A percentile compares a stretch with the other conserved stretches of the same genome.
phyloP scores from a whole-genome alignment of 1,284 basidiomycete genomes.

The Malassezia nana region DNA sequence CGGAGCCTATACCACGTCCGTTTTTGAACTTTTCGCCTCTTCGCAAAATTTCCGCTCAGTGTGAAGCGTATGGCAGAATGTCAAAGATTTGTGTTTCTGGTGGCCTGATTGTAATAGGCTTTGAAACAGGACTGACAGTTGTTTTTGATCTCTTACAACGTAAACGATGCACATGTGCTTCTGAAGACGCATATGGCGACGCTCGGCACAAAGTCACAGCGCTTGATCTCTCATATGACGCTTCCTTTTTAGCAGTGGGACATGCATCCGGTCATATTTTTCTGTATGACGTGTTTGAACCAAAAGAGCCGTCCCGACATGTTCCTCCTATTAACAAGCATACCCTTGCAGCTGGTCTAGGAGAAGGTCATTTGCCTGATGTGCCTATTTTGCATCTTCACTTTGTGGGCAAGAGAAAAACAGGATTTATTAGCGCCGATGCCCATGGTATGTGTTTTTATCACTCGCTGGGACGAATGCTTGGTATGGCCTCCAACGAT shows the following conservation, averaged over 20 bases:
- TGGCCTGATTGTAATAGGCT: conserved; percentile 82
- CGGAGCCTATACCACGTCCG: conserved; percentile 11
- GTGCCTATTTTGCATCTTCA: conserved; percentile 74
- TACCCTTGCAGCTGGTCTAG: conserved; percentile 65
- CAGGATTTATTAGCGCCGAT: conserved; percentile 83
- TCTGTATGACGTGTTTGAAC: conserved; percentile 70
- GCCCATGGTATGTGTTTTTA: conserved; percentile 86
- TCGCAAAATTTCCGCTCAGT: conserved; percentile 2
- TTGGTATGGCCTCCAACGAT: conserved; percentile 91
- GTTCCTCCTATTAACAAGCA: conserved; percentile 63
- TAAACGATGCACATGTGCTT: conserved; percentile 62
- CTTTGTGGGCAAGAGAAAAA: conserved; percentile 88
- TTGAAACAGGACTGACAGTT: conserved; percentile 63
- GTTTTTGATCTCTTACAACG: conserved; percentile 82
- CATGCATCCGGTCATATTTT: conserved; percentile 76
- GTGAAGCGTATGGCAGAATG: neutral
- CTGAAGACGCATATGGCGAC: conserved; percentile 3
- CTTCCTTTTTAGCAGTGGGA: conserved; percentile 82
- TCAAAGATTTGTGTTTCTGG: conserved; percentile 59
- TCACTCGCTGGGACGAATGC: conserved; percentile 83
- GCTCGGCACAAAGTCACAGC: conserved; percentile 63
- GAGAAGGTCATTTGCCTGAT: conserved; percentile 83
- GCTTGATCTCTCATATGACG: conserved; percentile 80
- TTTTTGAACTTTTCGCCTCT: conserved; percentile 4
- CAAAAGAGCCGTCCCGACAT: conserved; percentile 55